These are phyloP conservation scores for Kuraishia cidri DNA, from an alignment of 805 yeast genomes.

Conservation along the genomic window DNA sequence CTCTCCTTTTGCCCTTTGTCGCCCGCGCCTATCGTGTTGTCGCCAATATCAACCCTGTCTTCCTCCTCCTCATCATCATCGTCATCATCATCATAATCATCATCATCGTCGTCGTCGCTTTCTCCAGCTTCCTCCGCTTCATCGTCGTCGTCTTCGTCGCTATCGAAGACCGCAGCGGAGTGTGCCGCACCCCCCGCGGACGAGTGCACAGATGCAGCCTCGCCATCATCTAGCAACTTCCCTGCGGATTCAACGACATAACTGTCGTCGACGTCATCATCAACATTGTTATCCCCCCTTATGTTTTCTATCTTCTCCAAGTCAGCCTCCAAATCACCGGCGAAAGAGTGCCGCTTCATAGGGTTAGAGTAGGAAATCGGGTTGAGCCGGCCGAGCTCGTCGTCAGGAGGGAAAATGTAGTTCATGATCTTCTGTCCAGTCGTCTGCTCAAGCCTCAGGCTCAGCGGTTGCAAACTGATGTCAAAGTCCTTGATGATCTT, in stretches of 20 bases:
- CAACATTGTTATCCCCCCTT: not conserved
- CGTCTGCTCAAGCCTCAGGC: conserved; percentile 62
- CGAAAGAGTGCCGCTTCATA: not conserved
- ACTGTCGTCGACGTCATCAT: not conserved
- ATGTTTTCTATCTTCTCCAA: not conserved
- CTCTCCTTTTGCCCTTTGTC: conserved; percentile 12
- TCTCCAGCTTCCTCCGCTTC: conserved; percentile 6
- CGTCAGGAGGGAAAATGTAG: conserved; percentile 55
- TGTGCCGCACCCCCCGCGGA: no score
- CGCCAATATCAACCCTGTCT: conserved; percentile 1
- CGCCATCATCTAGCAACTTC: not conserved
- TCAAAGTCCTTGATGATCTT: conserved; percentile 63
- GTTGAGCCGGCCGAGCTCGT: not conserved
- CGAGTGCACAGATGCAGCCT: no score
- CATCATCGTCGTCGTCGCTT: conserved; percentile 8
- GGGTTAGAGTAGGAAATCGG: not conserved
- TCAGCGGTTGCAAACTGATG: conserved; percentile 55
- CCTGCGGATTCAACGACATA: not conserved
- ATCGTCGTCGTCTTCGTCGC: not conserved
- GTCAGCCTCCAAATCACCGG: not conserved
- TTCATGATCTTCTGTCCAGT: conserved; percentile 54
- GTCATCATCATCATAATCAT: conserved; percentile 6
- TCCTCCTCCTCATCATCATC: conserved; percentile 6
- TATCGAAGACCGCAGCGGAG: no score
- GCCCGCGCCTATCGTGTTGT: conserved; percentile 3